Percentiles rank a stretch among this genome's conserved stretches.
Conservation (phyloP, 2,329 filamentous ascomycete genomes). For the Tolypocladium ophioglossoides region DNA sequence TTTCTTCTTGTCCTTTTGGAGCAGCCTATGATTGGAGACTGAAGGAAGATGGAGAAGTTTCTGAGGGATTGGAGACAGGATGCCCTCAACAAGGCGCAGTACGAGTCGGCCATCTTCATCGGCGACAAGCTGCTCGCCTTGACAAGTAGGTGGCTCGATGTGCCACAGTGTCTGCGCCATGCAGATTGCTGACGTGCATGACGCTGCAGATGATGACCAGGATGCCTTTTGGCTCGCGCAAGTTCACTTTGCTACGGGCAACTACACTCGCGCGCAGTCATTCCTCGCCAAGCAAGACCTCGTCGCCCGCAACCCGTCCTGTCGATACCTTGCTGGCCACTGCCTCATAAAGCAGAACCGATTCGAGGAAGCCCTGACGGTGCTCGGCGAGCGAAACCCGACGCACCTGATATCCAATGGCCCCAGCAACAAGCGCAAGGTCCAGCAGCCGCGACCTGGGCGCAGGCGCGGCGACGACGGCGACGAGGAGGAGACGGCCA, state of each 20-base stretch:
- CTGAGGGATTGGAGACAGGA: slow-evolving; percentile 92
- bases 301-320: slow-evolving; percentile 70
- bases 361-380: slow-evolving; percentile 75
- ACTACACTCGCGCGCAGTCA: slow-evolving; percentile 84
- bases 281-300: slow-evolving; percentile 80
- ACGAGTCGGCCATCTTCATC: slow-evolving; percentile 93
- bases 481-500: slow-evolving; percentile 58
- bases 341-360: slow-evolving; percentile 88
- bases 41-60: slow-evolving; percentile 71
- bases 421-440: slow-evolving; percentile 27
- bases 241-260: slow-evolving; percentile 89
- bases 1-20: not conserved
- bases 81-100: slow-evolving; percentile 89
- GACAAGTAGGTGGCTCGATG: slow-evolving; percentile 56
- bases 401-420: slow-evolving; percentile 65
- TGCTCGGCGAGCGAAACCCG: slow-evolving; percentile 91
- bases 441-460: slow-evolving; percentile 22
- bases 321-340: slow-evolving; percentile 85
- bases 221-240: slow-evolving; percentile 98
- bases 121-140: slow-evolving; percentile 93
- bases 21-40: not conserved
- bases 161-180: not conserved
- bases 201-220: slow-evolving; percentile 65
- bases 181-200: not conserved
- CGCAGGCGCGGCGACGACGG: slow-evolving; percentile 22